Conservation (phyloP, 2,329 filamentous ascomycete species). For the Dactylellina cionopaga region DNA sequence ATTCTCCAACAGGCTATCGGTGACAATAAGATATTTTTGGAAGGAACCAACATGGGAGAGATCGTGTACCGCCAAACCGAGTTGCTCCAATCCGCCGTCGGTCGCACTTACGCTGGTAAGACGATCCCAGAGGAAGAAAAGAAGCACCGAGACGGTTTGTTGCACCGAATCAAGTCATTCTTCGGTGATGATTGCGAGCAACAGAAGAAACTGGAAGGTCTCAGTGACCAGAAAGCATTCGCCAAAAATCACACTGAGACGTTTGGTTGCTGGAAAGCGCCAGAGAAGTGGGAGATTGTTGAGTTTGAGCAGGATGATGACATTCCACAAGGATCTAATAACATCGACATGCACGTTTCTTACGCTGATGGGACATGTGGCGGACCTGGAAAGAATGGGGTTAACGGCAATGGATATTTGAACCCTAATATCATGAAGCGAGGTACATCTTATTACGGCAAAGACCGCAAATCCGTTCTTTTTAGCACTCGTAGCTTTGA, state of each 20-base stretch:
- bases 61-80: slow-evolving; percentile 21
- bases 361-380: slow-evolving; percentile 17
- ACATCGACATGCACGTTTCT: slow-evolving; percentile 1
- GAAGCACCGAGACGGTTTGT: slow-evolving; percentile 10
- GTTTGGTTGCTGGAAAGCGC: slow-evolving; percentile 25
- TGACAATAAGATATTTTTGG: neutral
- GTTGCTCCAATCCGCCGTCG: slow-evolving; percentile 13
- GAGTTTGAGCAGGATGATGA: slow-evolving; percentile 11
- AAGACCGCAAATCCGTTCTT: slow-evolving; percentile 37
- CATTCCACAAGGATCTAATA: neutral
- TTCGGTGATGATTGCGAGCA: slow-evolving; percentile 14
- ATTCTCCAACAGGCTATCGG: slow-evolving; percentile 28
- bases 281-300: slow-evolving; percentile 25
- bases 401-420: slow-evolving; percentile 15
- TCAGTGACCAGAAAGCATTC: slow-evolving; percentile 6
- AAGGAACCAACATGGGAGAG: slow-evolving; percentile 12
- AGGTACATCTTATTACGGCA: slow-evolving; percentile 36
- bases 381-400: slow-evolving; percentile 9
- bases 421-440: slow-evolving; percentile 19
- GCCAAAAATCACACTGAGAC: neutral
- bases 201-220: slow-evolving; percentile 12
- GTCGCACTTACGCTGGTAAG: slow-evolving; percentile 12
- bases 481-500: slow-evolving; percentile 32
- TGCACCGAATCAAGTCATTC: slow-evolving; percentile 12
- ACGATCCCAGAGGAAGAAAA: slow-evolving; percentile 10